These are phyloP conservation scores for Pichia sp. DNA, from an alignment of 1,139 yeast genomes.

Conservation along the genomic window DNA sequence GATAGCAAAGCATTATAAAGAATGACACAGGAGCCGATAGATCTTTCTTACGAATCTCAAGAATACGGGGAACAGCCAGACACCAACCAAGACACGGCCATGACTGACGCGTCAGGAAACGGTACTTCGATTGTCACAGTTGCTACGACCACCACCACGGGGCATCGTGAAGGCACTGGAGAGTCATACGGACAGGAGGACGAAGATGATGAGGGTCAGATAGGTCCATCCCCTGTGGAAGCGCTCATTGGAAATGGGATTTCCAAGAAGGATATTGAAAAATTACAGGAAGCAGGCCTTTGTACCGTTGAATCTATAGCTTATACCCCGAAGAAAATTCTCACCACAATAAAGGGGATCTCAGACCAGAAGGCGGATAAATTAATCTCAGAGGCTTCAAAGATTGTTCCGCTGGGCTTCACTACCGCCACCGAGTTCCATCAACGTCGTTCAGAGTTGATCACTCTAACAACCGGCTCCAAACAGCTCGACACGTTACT, in stretches of 20 bases:
- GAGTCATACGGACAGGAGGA: constrained; percentile 5
- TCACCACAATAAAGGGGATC: constrained; percentile 80
- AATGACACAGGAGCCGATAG: constrained; percentile 19
- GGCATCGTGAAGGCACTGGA: not conserved
- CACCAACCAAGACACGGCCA: constrained; percentile 1
- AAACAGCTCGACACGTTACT: constrained; percentile 86
- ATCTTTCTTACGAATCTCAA: constrained; percentile 15
- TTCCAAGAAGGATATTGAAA: constrained; percentile 70
- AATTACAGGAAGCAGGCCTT: constrained; percentile 76
- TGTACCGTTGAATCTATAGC: constrained; percentile 92
- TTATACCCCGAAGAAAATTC: constrained; percentile 72
- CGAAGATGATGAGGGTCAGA: constrained; percentile 34
- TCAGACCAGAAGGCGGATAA: constrained; percentile 95
- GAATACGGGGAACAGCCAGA: constrained; percentile 2
- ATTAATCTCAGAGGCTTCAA: constrained; percentile 74
- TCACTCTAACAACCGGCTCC: constrained; percentile 92
- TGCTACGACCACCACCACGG: not conserved
- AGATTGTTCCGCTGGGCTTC: constrained; percentile 91
- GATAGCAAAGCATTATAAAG: not conserved
- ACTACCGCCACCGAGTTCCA: constrained; percentile 97
- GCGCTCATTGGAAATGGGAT: constrained; percentile 78
- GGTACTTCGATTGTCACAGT: not conserved
- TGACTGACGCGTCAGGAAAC: constrained; percentile 18
- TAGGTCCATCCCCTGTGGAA: constrained; percentile 44
- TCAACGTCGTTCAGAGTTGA: constrained; percentile 81